Conservation (phyloP, 2,329 filamentous ascomycete species). For the Fusarium concolor region DNA sequence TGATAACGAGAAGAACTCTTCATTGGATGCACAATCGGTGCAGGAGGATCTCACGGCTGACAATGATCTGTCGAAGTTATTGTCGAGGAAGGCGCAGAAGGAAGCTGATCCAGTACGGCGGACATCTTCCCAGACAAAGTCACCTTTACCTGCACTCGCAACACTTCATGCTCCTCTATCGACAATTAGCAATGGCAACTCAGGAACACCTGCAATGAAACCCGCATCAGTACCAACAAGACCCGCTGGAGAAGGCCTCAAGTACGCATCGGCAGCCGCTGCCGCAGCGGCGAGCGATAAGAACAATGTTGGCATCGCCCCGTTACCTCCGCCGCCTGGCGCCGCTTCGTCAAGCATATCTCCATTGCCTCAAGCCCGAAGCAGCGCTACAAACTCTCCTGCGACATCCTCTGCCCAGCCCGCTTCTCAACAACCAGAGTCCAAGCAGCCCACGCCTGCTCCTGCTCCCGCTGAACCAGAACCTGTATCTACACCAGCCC, state of each 20-base stretch:
- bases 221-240: slow-evolving; percentile 87
- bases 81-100: slow-evolving; percentile 66
- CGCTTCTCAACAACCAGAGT: slow-evolving; percentile 53
- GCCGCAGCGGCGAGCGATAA: slow-evolving; percentile 89
- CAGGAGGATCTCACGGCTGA: slow-evolving; percentile 81
- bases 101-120: slow-evolving; percentile 70
- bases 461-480: slow-evolving; percentile 44
- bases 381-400: slow-evolving; percentile 67
- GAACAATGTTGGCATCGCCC: slow-evolving; percentile 92
- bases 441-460: slow-evolving; percentile 49
- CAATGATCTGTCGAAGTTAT: slow-evolving; percentile 59
- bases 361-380: slow-evolving; percentile 65
- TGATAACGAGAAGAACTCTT: slow-evolving; percentile 90
- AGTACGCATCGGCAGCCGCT: slow-evolving; percentile 96
- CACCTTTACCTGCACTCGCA: slow-evolving; percentile 90
- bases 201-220: slow-evolving; percentile 80
- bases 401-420: slow-evolving; percentile 61
- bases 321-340: slow-evolving; percentile 89
- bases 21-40: slow-evolving; percentile 92
- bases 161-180: slow-evolving; percentile 83
- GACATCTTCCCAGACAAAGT: slow-evolving; percentile 92
- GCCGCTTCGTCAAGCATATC: slow-evolving; percentile 58
- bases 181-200: slow-evolving; percentile 67
- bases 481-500: slow-evolving; percentile 36
- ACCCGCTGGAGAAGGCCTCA: slow-evolving; percentile 88